Conservation (phyloP, 345 rosid species). For the Adansonia digitata region DNA sequence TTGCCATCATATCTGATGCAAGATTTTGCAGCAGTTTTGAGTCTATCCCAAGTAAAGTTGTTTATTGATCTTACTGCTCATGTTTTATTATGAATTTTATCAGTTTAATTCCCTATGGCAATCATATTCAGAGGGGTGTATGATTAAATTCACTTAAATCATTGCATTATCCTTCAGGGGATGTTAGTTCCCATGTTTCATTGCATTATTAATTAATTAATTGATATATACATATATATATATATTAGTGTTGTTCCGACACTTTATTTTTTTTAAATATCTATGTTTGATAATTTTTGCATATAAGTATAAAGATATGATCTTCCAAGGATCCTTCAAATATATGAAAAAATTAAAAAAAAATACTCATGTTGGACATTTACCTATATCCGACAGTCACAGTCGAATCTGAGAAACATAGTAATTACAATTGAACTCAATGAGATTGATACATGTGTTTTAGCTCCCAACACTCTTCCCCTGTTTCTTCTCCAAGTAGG, state of each 20-base stretch:
- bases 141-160: not conserved
- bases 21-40: conserved; percentile 5
- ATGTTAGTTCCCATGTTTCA: not conserved
- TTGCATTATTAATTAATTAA: not conserved
- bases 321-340: no score
- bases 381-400: no score
- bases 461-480: not conserved
- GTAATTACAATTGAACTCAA: not conserved
- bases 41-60: conserved; percentile 5
- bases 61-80: not conserved
- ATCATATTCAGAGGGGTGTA: not conserved
- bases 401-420: no score
- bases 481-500: not conserved
- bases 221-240: no score
- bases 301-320: no score
- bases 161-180: not conserved
- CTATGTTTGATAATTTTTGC: no score
- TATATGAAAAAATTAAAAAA: no score
- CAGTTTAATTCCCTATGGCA: not conserved
- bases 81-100: not conserved
- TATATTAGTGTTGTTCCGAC: no score
- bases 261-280: no score
- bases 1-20: not conserved
- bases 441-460: not conserved
- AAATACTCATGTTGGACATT: no score